phyloP scores from a whole-genome alignment of 371 early-diverging fungal species.

The Globomyces sp. region DNA sequence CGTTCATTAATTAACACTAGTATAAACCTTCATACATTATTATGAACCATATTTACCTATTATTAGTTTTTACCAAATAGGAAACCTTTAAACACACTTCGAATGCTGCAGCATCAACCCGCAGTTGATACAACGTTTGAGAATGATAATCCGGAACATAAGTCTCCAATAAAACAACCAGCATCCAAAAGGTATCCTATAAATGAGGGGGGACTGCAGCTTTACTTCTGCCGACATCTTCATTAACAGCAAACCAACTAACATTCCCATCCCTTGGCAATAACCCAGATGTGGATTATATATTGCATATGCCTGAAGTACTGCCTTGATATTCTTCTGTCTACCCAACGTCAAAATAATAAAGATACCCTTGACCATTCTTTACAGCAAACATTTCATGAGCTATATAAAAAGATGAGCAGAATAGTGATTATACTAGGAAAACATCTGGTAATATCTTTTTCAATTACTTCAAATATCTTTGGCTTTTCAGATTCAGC shows the following conservation, averaged over 20 bases:
- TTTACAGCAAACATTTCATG: constrained; percentile 20
- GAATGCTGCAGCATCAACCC: constrained; percentile 83
- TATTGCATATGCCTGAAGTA: constrained; percentile 86
- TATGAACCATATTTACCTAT: no score
- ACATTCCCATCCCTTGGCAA: constrained; percentile 95
- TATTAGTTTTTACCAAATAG: no score
- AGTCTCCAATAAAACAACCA: constrained; percentile 73
- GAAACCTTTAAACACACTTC: constrained; percentile 58
- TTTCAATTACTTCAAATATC: constrained; percentile 84
- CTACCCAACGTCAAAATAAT: constrained; percentile 22
- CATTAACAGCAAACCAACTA: constrained; percentile 90
- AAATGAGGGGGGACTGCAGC: neutral
- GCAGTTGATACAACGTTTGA: constrained; percentile 69
- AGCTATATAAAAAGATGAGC: constrained; percentile 40
- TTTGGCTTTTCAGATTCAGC: constrained; percentile 1
- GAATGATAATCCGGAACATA: constrained; percentile 79
- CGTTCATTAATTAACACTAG: no score
- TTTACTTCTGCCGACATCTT: constrained; percentile 72
- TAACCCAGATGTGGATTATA: constrained; percentile 89
- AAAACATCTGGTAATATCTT: constrained; percentile 85
- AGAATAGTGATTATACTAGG: constrained; percentile 63
- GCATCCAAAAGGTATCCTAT: constrained; percentile 85
- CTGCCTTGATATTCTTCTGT: constrained; percentile 63
- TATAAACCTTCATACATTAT: no score
- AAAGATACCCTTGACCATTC: constrained; percentile 64